Base-by-base conservation (phyloP, 306 rosid species). In the Vigna trinervia region DNA sequence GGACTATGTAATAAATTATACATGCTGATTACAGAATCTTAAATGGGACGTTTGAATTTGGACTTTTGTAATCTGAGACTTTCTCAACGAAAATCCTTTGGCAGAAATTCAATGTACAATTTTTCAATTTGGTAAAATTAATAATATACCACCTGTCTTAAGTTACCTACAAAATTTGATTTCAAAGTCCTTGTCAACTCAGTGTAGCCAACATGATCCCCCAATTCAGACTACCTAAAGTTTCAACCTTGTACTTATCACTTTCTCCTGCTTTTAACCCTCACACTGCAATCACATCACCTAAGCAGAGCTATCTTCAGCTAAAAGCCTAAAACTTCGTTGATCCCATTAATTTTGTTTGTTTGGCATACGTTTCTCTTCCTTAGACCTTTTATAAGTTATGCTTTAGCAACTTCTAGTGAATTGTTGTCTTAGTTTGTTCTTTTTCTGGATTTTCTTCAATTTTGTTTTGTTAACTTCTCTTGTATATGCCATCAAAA, bases 21-120 rank as follows among this genome's bases (percentile, higher is more conserved):
- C 28, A 26, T 30, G 61, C 36, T 12, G 71, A 61, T 61, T 75
- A 62, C 79, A 47, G 41, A 76, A 64, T 76, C 74, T 52, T 22
- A 52, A 28, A 4, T 22, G 73, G 15, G 66, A 76, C 67, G 20
- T 30, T 32, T 50, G 28, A 38, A 43, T 39, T 38, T 76, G 26
- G 73, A 65, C 8, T 65, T 64, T 13, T 20, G 41, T 2, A 0
- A 38, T 17, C 2, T 5, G 9, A 58, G 39, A 58, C 39, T 58
- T 12, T 26, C 64, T 26, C 64, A 58, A 64, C 3, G 39, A 68
- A 77, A 54, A 46, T 28, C 26, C 34, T 77, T 32, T 69, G 5
- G 50, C 7, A 13, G n/a, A 68, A 43, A 12, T n/a, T 56, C 39
- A 58, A 77, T 10, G 41, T 59, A 58, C 70, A 67, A 22, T 19